Conservation (phyloP, 768 basidiomycete species). For the Rhodotorula kratochvilovae region DNA sequence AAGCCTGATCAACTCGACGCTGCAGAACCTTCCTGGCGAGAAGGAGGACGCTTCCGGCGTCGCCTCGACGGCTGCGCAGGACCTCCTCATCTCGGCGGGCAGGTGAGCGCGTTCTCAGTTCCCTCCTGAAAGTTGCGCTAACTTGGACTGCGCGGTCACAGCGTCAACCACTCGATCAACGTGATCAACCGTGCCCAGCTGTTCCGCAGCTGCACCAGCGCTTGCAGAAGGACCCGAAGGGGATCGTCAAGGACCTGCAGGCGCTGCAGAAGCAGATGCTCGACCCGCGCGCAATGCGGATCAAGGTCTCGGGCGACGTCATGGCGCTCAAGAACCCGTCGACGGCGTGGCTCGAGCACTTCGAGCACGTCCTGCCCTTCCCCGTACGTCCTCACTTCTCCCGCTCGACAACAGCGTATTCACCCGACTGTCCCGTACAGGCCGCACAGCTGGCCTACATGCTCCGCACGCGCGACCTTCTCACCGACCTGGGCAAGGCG, state of each 20-base stretch:
- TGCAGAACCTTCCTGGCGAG: conserved; percentile 78
- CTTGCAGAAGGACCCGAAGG: conserved; percentile 65
- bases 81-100: background rate
- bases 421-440: background rate
- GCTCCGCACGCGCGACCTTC: conserved; percentile 61
- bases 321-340: conserved; percentile 65
- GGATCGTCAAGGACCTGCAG: conserved; percentile 68
- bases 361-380: conserved; percentile 59
- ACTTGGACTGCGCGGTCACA: background rate
- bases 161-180: conserved; percentile 44
- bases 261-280: conserved; percentile 64
- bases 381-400: conserved; percentile 42
- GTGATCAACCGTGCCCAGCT: conserved; percentile 70
- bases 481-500: conserved; percentile 67
- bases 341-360: conserved; percentile 67
- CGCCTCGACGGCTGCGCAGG: conserved; percentile 56
- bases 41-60: conserved; percentile 82
- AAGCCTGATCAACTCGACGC: conserved; percentile 75
- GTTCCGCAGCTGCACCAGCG: conserved; percentile 63
- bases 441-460: conserved; percentile 57
- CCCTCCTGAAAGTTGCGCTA: rapidly evolving
- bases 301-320: conserved; percentile 82
- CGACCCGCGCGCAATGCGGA: conserved; percentile 71
- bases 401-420: conserved; percentile 38
- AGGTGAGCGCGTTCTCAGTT: background rate